Evolutionary conservation across 768 basidiomycete species (phyloP).

Genomic region (Pleurotus salmoneostramineus): DNA sequence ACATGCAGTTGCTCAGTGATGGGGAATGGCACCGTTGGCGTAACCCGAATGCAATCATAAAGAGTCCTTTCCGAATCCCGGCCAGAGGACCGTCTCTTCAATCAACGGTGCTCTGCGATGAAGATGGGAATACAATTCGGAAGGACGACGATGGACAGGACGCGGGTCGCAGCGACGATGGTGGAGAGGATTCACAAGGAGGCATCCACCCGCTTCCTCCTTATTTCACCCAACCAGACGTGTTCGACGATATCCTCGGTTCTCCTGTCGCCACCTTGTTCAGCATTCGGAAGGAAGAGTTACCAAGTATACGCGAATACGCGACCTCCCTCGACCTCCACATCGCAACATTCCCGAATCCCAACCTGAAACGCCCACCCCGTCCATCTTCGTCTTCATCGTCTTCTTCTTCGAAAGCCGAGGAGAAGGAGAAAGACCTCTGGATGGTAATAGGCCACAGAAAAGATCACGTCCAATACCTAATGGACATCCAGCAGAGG

Average conservation of each 20-base stretch:
- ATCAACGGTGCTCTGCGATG: constrained; percentile 7
- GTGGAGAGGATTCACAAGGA: neutral
- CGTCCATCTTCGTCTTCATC: neutral
- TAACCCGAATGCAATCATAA: constrained; percentile 2
- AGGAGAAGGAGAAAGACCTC: constrained; percentile 10
- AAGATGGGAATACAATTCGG: constrained; percentile 20
- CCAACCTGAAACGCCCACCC: neutral
- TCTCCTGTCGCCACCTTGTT: constrained; percentile 25
- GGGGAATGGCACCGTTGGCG: neutral
- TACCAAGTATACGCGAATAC: constrained; percentile 17
- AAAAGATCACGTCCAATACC: constrained; percentile 20
- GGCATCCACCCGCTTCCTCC: neutral
- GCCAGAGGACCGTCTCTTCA: neutral
- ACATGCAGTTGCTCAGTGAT: neutral
- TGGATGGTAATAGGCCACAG: constrained; percentile 28
- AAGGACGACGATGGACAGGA: constrained; percentile 7
- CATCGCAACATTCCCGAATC: constrained; percentile 18
- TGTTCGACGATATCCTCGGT: constrained; percentile 2
- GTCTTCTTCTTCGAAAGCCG: neutral
- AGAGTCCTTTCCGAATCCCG: neutral
- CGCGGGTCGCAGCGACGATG: neutral
- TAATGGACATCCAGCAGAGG: constrained; percentile 20
- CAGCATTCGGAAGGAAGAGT: constrained; percentile 20
- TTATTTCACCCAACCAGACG: neutral
- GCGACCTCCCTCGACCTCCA: constrained; percentile 23